Percentiles rank a stretch among this genome's conserved stretches.
These are phyloP conservation scores for Cicer chorassanicum DNA, from an alignment of 306 rosid species.

Conservation along the genomic window DNA sequence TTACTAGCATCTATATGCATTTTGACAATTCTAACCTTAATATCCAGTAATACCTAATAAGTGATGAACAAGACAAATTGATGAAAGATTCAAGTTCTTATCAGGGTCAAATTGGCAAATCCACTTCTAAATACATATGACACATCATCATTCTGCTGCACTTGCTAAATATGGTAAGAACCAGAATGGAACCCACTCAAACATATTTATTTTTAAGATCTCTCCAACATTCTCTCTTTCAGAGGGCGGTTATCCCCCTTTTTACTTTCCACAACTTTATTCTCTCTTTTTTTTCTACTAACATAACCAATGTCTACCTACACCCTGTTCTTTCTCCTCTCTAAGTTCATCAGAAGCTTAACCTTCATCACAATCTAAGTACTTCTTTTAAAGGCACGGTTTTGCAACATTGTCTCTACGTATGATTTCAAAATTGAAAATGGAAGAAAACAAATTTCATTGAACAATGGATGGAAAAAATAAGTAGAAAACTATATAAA, in stretches of 20 bases:
- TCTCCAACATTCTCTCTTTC: slow-evolving; percentile 10
- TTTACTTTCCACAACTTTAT: slow-evolving; percentile 28
- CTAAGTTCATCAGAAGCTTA: neutral
- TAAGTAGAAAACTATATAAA: slow-evolving; percentile 7
- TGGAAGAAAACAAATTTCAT: neutral
- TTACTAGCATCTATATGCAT: slow-evolving; percentile 1
- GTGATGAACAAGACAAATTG: slow-evolving; percentile 7
- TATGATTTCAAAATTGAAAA: slow-evolving; percentile 32
- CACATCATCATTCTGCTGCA: slow-evolving; percentile 18
- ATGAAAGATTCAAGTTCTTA: neutral
- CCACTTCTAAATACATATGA: slow-evolving; percentile 27
- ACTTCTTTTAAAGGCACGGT: slow-evolving; percentile 1
- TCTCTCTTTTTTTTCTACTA: slow-evolving; percentile 12
- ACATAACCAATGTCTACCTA: slow-evolving; percentile 11
- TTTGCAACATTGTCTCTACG: slow-evolving; percentile 24
- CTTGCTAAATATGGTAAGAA: slow-evolving; percentile 23
- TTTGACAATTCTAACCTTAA: neutral
- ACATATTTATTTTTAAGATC: slow-evolving; percentile 10
- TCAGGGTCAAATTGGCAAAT: slow-evolving; percentile 7
- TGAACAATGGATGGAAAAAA: neutral
- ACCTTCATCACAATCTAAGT: slow-evolving; percentile 5
- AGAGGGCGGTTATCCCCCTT: neutral
- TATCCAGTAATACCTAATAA: slow-evolving; percentile 1
- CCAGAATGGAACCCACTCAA: slow-evolving; percentile 19
- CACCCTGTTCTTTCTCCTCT: slow-evolving; percentile 24